A percentile compares a stretch with the other conserved stretches of the same genome.
phyloP scores from a whole-genome alignment of 495 filamentous ascomycete species.

The Talaromyces thailandensis region DNA sequence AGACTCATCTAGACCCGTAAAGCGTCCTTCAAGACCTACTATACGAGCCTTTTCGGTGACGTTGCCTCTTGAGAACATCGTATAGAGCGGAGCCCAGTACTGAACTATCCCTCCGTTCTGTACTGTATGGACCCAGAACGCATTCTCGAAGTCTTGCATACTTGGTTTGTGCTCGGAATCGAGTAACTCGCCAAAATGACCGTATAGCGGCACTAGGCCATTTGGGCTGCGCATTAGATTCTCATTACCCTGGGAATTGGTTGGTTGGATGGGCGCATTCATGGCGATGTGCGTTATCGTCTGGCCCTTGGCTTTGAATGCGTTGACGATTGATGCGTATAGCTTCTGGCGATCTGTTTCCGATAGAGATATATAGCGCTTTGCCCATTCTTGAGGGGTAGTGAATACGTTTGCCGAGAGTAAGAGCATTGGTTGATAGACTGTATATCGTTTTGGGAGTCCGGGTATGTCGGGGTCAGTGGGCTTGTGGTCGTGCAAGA shows the following conservation, averaged over 20 bases:
- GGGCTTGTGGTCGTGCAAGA: slow-evolving; percentile 14
- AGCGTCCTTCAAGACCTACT: slow-evolving; percentile 25
- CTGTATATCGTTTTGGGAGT: slow-evolving; percentile 56
- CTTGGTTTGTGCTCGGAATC: slow-evolving; percentile 8
- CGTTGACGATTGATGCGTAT: slow-evolving; percentile 32
- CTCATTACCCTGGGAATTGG: slow-evolving; percentile 22
- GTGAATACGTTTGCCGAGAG: slow-evolving; percentile 54
- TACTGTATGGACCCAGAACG: slow-evolving; percentile 65
- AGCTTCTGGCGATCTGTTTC: slow-evolving; percentile 34
- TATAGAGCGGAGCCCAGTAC: slow-evolving; percentile 77
- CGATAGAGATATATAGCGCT: slow-evolving; percentile 24
- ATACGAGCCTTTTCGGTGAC: slow-evolving; percentile 79
- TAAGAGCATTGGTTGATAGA: slow-evolving; percentile 62
- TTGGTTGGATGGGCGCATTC: slow-evolving; percentile 56
- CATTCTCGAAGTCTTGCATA: slow-evolving; percentile 43
- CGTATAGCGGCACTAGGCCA: slow-evolving; percentile 52
- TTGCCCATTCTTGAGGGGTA: slow-evolving; percentile 31
- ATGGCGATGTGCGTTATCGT: slow-evolving; percentile 60
- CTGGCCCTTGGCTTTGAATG: slow-evolving; percentile 22
- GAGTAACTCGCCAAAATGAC: slow-evolving; percentile 51
- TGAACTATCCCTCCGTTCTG: slow-evolving; percentile 76
- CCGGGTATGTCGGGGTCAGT: slow-evolving; percentile 16
- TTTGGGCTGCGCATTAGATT: slow-evolving; percentile 63
- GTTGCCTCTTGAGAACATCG: slow-evolving; percentile 89
- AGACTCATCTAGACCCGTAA: slow-evolving; percentile 21